Conservation (phyloP, 352 stramenopile species). For the Phytopythium cucurbitacearum region DNA sequence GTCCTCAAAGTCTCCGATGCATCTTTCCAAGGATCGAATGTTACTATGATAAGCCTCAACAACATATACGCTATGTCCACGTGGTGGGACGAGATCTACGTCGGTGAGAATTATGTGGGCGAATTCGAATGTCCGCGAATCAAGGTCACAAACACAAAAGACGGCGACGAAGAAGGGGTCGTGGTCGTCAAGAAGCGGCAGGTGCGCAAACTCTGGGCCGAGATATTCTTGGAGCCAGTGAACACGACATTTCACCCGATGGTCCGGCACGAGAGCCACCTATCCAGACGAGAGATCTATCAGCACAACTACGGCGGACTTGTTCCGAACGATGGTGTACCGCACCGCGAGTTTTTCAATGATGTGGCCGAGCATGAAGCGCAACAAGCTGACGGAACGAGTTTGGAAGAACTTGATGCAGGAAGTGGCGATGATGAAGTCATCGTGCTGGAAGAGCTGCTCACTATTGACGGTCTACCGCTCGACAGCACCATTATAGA, state of each 20-base stretch:
- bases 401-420: constrained; percentile 27
- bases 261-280: constrained; percentile 81
- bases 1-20: constrained; percentile 62
- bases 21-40: constrained; percentile 40
- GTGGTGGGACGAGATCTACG: constrained; percentile 97
- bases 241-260: constrained; percentile 60
- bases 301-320: constrained; percentile 69
- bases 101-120: constrained; percentile 90
- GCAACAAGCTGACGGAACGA: constrained; percentile 33
- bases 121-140: constrained; percentile 84
- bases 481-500: constrained; percentile 52
- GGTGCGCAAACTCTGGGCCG: constrained; percentile 57
- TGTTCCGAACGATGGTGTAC: constrained; percentile 81
- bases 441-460: constrained; percentile 44
- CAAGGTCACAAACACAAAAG: constrained; percentile 1
- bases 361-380: constrained; percentile 54
- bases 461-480: constrained; percentile 37
- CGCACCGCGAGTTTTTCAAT: constrained; percentile 78
- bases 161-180: constrained; percentile 14
- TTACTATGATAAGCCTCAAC: constrained; percentile 74
- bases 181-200: constrained; percentile 38
- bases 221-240: constrained; percentile 16
- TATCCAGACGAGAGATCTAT: constrained; percentile 80
- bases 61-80: constrained; percentile 74
- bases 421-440: constrained; percentile 35